Conservation (phyloP, 306 rosid genomes). For the Quercus dentata region DNA sequence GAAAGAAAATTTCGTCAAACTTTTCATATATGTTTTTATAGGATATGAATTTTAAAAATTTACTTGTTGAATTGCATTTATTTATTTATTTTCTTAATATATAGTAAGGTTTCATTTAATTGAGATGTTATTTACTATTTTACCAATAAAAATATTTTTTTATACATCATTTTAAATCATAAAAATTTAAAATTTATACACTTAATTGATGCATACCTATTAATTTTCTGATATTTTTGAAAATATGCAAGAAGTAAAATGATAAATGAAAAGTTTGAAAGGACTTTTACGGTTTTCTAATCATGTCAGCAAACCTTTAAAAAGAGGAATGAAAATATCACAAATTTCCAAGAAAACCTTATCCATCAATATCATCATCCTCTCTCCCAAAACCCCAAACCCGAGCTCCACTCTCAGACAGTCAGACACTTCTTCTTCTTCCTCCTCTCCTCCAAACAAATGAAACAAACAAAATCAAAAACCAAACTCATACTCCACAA, state of each 20-base stretch:
- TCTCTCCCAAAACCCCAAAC: not conserved
- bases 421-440: not conserved
- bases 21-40: fast-evolving
- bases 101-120: too few species aligned
- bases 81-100: too few species aligned
- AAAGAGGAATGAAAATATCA: not conserved
- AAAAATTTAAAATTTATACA: too few species aligned
- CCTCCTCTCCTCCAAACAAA: conserved; percentile 5
- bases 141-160: too few species aligned
- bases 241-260: too few species aligned
- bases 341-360: conserved; percentile 25
- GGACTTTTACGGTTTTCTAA: too few species aligned
- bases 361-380: conserved; percentile 19
- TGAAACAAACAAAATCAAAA: conserved; percentile 19
- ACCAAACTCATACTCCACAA: not conserved
- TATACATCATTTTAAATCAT: fast-evolving
- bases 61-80: fast-evolving
- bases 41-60: fast-evolving
- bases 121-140: fast-evolving
- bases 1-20: fast-evolving
- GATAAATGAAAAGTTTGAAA: too few species aligned
- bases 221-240: too few species aligned
- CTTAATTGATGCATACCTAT: too few species aligned
- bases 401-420: not conserved
- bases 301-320: not conserved